Evolutionary conservation across 192 early-diverging fungal genomes (phyloP), one percentile per base, ranked within the genome.

Genomic region (Obelidium mucronatum): DNA sequence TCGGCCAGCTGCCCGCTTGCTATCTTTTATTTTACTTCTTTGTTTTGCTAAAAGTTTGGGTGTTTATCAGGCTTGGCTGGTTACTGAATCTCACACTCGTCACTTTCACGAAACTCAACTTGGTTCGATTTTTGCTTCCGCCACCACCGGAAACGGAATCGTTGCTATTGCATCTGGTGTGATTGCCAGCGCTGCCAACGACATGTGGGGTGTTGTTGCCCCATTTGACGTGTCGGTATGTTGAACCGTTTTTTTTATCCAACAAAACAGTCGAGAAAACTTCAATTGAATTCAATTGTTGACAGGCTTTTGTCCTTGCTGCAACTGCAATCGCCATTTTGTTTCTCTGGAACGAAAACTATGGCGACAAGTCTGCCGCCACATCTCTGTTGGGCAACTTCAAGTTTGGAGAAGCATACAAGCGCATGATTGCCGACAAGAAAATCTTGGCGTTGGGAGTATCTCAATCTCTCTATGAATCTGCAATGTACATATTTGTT

Each of bases 271-370:
- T n/a, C n/a, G n/a, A 17, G 42, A 44, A 44, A 44, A 44, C 17
- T 44, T 44, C 42, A 44, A 11, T 44, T 11, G 17, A 11, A n/a
- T n/a, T n/a, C n/a, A 44, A 44, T 44, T 17, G 42, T 5, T 11
- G 5, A 44, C 42, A 44, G 42, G 42, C 42, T 24, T 76, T 92
- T 30, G 58, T 67, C 30, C 52, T 84, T 36, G 90, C 88, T 52
- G 84, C 78, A 22, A 37, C 78, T 6, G 70, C 90, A 53, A 85
- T 94, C 26, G 65, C 58, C 1, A 63, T 63, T 6, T 80, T 83
- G 15, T 94, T 44, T 17, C 42, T 44, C 42, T 44, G 93, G 93
- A 79, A 72, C 17, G 93, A 94, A 54, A 94, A 94, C 73, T 94
- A 90, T 81, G 93, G 93, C 78, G 28, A 17, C 36, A 39, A 39